These are phyloP conservation scores for Trypanosoma rangeli DNA, from an alignment of 208 protist genomes.

Conservation along the genomic window DNA sequence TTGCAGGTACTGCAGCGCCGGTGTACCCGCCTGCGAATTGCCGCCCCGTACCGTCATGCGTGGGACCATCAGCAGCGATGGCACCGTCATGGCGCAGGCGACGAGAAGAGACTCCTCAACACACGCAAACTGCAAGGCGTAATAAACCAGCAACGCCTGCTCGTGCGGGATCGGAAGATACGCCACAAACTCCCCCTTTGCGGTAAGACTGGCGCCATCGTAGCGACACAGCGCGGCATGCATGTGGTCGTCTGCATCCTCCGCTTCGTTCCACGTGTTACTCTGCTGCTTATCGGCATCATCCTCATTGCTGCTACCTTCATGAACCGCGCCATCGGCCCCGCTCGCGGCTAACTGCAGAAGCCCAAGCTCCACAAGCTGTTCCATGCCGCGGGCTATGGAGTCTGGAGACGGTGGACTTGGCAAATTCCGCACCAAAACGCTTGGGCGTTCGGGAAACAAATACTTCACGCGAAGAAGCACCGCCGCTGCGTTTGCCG, in stretches of 20 bases:
- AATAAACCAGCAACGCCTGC: constrained; percentile 57
- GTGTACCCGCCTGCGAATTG: constrained; percentile 1
- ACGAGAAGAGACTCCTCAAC: constrained; percentile 76
- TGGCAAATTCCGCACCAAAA: constrained; percentile 37
- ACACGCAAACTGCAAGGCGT: constrained; percentile 64
- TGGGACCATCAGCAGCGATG: constrained; percentile 45
- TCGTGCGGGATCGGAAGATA: constrained; percentile 63
- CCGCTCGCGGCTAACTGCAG: constrained; percentile 13
- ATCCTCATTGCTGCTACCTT: too few relatives aligned
- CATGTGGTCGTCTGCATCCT: background rate
- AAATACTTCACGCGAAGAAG: constrained; percentile 62
- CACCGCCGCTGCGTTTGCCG: constrained; percentile 41
- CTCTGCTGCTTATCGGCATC: too few relatives aligned
- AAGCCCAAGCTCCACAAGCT: constrained; percentile 55
- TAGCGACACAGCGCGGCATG: constrained; percentile 19
- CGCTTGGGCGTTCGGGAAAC: constrained; percentile 30
- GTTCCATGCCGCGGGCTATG: constrained; percentile 36
- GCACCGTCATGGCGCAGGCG: constrained; percentile 76
- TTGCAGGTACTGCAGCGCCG: constrained; percentile 22
- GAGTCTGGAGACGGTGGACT: constrained; percentile 26
- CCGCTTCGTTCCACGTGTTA: too few relatives aligned
- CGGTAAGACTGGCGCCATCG: constrained; percentile 33
- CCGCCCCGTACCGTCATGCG: constrained; percentile 27
- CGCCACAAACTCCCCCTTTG: constrained; percentile 57
- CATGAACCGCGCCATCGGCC: background rate